Percentiles rank a stretch among this genome's conserved stretches.
Conservation (phyloP, 257 asterid genomes). For the Solanum stenotomum region DNA sequence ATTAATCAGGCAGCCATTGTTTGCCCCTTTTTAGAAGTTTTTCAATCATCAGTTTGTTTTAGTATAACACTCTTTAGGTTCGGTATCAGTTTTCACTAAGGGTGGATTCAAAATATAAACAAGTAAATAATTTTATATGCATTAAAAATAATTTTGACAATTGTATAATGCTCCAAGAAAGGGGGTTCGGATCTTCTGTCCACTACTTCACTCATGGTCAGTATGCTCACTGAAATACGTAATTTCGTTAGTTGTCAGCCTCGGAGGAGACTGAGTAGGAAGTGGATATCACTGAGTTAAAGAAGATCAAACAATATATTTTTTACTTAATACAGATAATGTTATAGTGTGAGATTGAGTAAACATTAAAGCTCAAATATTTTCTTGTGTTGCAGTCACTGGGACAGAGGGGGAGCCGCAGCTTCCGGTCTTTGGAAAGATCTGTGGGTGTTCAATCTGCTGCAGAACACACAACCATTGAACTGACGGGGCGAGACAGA, state of each 20-base stretch:
- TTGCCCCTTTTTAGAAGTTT: not conserved
- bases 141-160: not conserved
- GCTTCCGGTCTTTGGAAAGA: constrained; percentile 46
- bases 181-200: not conserved
- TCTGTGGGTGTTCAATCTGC: constrained; percentile 63
- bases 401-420: constrained; percentile 38
- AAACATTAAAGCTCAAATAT: not conserved
- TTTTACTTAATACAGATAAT: not conserved
- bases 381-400: constrained; percentile 36
- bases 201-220: not conserved
- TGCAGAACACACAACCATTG: constrained; percentile 54
- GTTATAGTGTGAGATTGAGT: not conserved
- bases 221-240: not conserved
- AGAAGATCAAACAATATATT: not conserved
- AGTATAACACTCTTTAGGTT: not conserved
- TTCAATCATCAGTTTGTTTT: not conserved
- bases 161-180: not conserved
- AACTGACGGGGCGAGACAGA: constrained; percentile 69
- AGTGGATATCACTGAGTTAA: not conserved
- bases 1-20: not conserved
- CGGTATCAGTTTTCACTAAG: not conserved
- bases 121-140: not conserved
- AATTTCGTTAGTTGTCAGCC: not conserved
- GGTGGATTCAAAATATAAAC: not conserved
- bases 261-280: not conserved